Evolutionary conservation across 2,329 filamentous ascomycete genomes (phyloP), one percentile per base, ranked within the genome.

Genomic region (Phialophora expanda): DNA sequence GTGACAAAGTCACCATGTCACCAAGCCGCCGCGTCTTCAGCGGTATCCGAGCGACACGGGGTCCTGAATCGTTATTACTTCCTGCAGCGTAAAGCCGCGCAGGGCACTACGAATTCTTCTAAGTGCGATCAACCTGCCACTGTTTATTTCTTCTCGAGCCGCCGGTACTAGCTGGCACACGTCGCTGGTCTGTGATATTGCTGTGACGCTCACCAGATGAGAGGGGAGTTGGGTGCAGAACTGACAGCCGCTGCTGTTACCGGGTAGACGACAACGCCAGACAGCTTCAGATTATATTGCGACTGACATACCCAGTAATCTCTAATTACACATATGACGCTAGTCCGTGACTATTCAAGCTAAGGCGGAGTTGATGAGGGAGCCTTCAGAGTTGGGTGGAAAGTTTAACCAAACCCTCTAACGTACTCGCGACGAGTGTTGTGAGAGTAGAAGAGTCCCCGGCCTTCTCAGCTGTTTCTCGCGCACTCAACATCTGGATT

Each of bases 111-210:
- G 11, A 12, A 51, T 26, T 7, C 48, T 50, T 51, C 24, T n/a
- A 17, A 20, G 22, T 51, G 48, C 48, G 20, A 11, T 22, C 48
- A 51, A 51, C 9, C 9, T 14, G 20, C 48, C 3, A 12, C 20
- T 11, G 48, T 51, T 24, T 8, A 22, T 51, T 51, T 51, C 48
- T 51, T 14, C 48, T 51, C 48, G 48, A 51, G 14, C 48, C 48
- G 48, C 48, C 24, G 48, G 24, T 51, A 17, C 38, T 22, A 22
- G 22, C 48, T 51, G 48, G 48, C 48, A 51, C 48, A 11, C 4
- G 14, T n/a, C 20, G 20, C 48, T 22, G 20, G 48, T 26, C 17
- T 26, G 48, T 51, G 48, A 51, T 51, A 51, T 51, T 51, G 48
- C 48, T 51, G 48, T 51, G 48, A 51, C 24, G 24, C 20, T 8